Base-by-base conservation (phyloP, 192 early-diverging fungal genomes). In the Podila epicladia region DNA sequence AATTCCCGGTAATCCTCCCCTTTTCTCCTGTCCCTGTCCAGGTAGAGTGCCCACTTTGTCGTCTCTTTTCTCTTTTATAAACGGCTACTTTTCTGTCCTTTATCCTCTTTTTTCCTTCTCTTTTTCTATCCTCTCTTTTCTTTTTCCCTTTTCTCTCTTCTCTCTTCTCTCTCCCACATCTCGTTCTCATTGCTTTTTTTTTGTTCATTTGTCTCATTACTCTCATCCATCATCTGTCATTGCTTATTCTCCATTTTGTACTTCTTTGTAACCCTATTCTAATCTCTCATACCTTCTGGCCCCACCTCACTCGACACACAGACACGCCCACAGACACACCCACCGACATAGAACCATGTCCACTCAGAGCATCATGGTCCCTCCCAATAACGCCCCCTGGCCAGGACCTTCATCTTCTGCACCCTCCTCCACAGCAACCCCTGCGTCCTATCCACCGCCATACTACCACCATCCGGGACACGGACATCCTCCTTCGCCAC, bases 341-440 rank as follows among this genome's bases (percentile, higher is more conserved):
- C n/a, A n/a, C n/a, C n/a, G n/a, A n/a, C 48, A 24, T 24, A 22
- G 38, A 66, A 58, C 41, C 65, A 76, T 83, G 73, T 59, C 67
- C 11, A 83, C 62, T 31, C 73, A 72, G 58, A 71, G 65, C 24
- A 69, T 75, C 45, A 75, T 76, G 69, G 67, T 75, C 35, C 71
- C 73, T 37, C 73, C 72, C 1, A 72, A 83, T 29, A 72, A 83
- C 65, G 20, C 82, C 24, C 71, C 82, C 12, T 72, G 69, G 74
- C 74, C 74, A 57, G 82, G 65, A 15, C 15, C 72, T 15, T 41
- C 57, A 20, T 63, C 62, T 2, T 38, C 62, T 13, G 11, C 33
- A n/a, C 31, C 62, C 19, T 33, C 62, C 67, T 24, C 55, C 28
- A 8, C 67, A 32, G 22, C 41, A 28, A 31, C 64, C 6, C 24